phyloP scores from a whole-genome alignment of 1,284 basidiomycete genomes.

The Pseudozyma thailandica region DNA sequence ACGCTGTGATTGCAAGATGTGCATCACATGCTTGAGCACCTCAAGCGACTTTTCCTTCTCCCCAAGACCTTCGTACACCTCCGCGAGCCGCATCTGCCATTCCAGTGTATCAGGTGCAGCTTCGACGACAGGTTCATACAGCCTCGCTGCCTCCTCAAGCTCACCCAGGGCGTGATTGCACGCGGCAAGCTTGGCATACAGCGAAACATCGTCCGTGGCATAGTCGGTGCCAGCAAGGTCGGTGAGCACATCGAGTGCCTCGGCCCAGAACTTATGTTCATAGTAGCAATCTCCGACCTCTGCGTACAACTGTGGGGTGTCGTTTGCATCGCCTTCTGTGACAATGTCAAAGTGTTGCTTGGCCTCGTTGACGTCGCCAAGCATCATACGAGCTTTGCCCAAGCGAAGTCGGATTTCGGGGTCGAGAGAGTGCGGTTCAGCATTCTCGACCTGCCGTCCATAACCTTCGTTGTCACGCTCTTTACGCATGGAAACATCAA shows the following conservation, averaged over 20 bases:
- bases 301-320: constrained; percentile 50
- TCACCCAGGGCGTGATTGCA: constrained; percentile 58
- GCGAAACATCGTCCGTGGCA: constrained; percentile 48
- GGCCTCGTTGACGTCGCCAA: constrained; percentile 83
- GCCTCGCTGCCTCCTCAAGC: constrained; percentile 47
- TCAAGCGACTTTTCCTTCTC: constrained; percentile 84
- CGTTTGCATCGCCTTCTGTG: constrained; percentile 46
- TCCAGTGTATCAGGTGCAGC: constrained; percentile 81
- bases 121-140: constrained; percentile 74
- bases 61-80: constrained; percentile 82
- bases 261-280: constrained; percentile 52
- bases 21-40: constrained; percentile 79
- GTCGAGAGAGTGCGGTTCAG: constrained; percentile 75
- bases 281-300: constrained; percentile 60
- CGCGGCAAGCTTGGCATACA: constrained; percentile 55
- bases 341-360: constrained; percentile 71
- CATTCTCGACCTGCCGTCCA: constrained; percentile 64
- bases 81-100: constrained; percentile 73
- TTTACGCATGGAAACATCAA: constrained; percentile 37
- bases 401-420: constrained; percentile 85
- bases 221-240: constrained; percentile 34
- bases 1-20: constrained; percentile 31
- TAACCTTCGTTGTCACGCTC: constrained; percentile 62
- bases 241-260: constrained; percentile 56
- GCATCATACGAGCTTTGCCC: constrained; percentile 82